Base-by-base conservation (phyloP, 2,329 filamentous ascomycete species). In the Penicillium italicum region DNA sequence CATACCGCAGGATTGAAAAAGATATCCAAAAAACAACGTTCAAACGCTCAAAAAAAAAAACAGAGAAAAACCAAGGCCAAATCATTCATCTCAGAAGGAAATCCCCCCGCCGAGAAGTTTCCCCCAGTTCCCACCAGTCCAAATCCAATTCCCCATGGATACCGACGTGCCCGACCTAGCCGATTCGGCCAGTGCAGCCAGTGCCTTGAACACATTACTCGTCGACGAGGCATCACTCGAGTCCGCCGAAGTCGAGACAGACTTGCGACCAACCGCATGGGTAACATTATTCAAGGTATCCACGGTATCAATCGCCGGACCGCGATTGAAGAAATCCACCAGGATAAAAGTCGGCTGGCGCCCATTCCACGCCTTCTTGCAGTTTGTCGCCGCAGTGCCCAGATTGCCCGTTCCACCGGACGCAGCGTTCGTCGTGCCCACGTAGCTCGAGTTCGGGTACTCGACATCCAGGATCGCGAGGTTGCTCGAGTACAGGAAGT, bases 311-410 rank as follows among this genome's bases (percentile, higher is more conserved):
- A 94, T 83, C 31, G 88, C 83, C 0, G 87, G 84, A 0, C 87
- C 89, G 56, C 85, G 79, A 69, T 90, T 86, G 72, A 86, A 91
- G 72, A 91, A 93, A 72, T 95, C 90, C 1, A 93, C 88, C 10
- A 94, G 79, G 20, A 90, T 80, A 64, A 90, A 92, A 3, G 80
- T 85, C n/a, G 90, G 88, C 47, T 80, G 77, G 28, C 76, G 72
- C n/a, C 81, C 80, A 77, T 87, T 46, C 50, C 59, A 93, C 58
- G 83, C 73, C 3, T 63, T 67, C 50, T 76, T 73, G 70, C 85
- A 92, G 55, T 70, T 71, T 41, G 75, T 69, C 33, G 83, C 82
- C 26, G 76, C 62, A 10, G 67, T 66, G 7, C 79, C 79, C 33
- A 83, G 67, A 42, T 77, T 78, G 8, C 88, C 88, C 0, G 70